Percentiles rank a stretch among this genome's conserved stretches.
These are phyloP conservation scores for Tetrahymena thermophila DNA, from an alignment of 73 alveolate species.

Conservation along the genomic window DNA sequence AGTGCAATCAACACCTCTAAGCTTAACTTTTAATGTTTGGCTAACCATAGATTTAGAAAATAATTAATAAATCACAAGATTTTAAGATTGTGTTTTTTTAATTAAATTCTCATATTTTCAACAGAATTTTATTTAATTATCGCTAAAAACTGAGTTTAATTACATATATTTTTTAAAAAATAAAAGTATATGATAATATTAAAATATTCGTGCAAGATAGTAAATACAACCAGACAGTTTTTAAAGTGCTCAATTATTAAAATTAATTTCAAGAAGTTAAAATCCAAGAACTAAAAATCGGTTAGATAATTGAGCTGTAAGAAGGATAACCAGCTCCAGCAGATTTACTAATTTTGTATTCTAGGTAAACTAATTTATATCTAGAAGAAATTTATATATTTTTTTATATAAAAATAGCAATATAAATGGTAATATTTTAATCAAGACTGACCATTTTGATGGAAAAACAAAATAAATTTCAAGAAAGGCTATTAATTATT, in stretches of 20 bases:
- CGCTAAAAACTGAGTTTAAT: neutral
- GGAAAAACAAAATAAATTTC: conserved; percentile 97
- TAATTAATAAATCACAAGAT: too few species aligned
- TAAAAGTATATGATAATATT: conserved; percentile 69
- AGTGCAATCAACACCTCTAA: neutral
- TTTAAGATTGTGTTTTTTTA: too few species aligned
- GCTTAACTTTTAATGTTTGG: neutral
- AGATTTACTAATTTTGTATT: conserved; percentile 49
- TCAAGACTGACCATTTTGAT: conserved; percentile 79
- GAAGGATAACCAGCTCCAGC: conserved; percentile 82
- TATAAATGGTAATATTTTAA: conserved; percentile 20
- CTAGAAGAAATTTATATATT: neutral
- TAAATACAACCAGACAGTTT: conserved; percentile 36
- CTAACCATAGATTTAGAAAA: too few species aligned
- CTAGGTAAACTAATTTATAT: conserved; percentile 6
- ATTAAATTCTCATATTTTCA: neutral
- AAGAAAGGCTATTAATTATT: conserved; percentile 51
- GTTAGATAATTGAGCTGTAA: conserved; percentile 72
- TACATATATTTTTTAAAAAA: conserved; percentile 18
- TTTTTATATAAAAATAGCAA: conserved; percentile 24
- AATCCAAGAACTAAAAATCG: conserved; percentile 40
- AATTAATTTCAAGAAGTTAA: conserved; percentile 33
- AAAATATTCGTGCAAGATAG: conserved; percentile 46
- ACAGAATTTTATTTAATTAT: neutral
- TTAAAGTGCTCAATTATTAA: conserved; percentile 26